Evolutionary conservation across 306 rosid species (phyloP).

Genomic region (Hylodesmum podocarpum): DNA sequence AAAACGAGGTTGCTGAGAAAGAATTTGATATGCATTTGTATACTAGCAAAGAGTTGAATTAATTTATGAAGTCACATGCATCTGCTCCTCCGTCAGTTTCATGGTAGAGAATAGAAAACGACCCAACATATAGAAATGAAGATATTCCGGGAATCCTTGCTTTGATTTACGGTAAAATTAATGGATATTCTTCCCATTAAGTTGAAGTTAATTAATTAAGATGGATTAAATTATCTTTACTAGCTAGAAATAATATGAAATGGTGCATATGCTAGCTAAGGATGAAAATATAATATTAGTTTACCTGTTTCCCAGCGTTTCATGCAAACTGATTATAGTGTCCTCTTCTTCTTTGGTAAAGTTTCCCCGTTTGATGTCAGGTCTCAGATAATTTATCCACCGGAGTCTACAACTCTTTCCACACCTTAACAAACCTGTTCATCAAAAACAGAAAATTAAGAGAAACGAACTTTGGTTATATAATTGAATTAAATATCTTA

Average conservation of each 20-base stretch:
- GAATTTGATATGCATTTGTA: background rate
- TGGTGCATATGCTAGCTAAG: background rate
- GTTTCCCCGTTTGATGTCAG: conserved; percentile 89
- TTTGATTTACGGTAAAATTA: background rate
- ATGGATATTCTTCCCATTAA: background rate
- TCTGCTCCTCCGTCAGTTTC: background rate
- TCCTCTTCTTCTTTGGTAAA: conserved; percentile 79
- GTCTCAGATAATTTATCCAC: conserved; percentile 84
- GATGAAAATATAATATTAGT: background rate
- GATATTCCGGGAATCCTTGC: background rate
- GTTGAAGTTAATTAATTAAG: background rate
- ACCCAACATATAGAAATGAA: background rate
- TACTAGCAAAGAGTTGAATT: background rate
- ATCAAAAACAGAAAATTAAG: background rate
- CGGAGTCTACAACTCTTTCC: conserved; percentile 92
- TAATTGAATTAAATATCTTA: background rate
- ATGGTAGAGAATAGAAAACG: background rate
- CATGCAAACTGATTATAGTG: conserved; percentile 61
- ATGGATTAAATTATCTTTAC: background rate
- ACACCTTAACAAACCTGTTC: conserved; percentile 71
- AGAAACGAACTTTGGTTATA: background rate
- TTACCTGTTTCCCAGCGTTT: conserved; percentile 78
- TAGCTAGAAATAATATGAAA: background rate
- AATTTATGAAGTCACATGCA: background rate
- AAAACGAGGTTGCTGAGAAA: background rate